A percentile compares a stretch with the other conserved stretches of the same genome.
Evolutionary conservation across 106 monocot genomes (phyloP).

Genomic region (Vanilla planifolia): DNA sequence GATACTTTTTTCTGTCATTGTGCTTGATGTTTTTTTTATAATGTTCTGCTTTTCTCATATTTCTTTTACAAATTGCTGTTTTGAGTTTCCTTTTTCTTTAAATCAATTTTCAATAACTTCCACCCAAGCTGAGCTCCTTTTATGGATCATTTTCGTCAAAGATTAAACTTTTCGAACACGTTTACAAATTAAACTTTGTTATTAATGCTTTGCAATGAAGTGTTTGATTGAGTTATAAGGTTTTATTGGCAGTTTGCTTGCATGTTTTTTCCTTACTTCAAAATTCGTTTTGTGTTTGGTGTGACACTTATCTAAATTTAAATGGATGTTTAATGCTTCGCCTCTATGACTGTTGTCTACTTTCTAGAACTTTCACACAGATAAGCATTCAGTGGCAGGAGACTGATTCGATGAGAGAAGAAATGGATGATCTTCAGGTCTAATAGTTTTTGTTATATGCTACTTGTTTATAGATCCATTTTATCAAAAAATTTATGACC

Average conservation of each 20-base stretch:
- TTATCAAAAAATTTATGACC: neutral
- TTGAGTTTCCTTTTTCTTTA: too few species aligned
- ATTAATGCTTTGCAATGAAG: neutral
- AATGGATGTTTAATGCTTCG: neutral
- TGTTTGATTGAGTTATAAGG: neutral
- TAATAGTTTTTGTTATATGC: constrained; percentile 4
- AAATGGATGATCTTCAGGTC: constrained; percentile 97
- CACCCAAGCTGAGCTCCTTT: neutral
- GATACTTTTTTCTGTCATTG: too few species aligned
- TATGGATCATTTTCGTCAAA: neutral
- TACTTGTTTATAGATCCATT: neutral
- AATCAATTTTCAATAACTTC: neutral
- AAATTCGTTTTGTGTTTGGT: neutral
- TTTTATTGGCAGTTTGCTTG: neutral
- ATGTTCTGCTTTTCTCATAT: too few species aligned
- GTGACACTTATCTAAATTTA: neutral
- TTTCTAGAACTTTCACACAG: constrained; percentile 94
- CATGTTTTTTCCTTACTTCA: neutral
- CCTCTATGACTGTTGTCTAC: neutral
- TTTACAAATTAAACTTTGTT: neutral
- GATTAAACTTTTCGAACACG: neutral
- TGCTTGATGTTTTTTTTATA: too few species aligned
- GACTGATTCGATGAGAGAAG: constrained; percentile 95
- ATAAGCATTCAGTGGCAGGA: constrained; percentile 97
- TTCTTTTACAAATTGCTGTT: too few species aligned